Base-by-base conservation (phyloP, 306 rosid species). In the Medicago ruthenica region DNA sequence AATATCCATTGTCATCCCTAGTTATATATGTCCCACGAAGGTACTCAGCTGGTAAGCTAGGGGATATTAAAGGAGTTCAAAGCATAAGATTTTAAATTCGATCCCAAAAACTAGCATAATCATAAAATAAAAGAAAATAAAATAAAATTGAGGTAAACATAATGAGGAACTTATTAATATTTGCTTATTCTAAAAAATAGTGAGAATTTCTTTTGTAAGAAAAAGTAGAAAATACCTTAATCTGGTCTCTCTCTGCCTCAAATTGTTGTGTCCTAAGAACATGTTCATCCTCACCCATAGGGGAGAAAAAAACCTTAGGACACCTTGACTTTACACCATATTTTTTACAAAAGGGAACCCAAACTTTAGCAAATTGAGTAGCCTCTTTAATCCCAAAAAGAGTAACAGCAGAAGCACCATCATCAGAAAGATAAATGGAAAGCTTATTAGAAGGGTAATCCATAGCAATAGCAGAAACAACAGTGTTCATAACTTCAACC, bases 331-430 rank as follows among this genome's bases (percentile, higher is more conserved):
- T 83, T 5, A 87, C 53, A 5, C 77, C 81, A 76, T 79, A 79
- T 20, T 65, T 84, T 16, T 20, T 87, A 24, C 90, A 87, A 11
- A 82, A 84, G 4, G 88, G 90, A 4, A 84, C 44, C 90, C 90
- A 84, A 0, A 13, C 31, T 22, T 73, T 82, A 0, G 90, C 83
- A 67, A 87, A 87, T 6, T 59, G 16, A 64, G 44, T 53, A 6
- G 88, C 88, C 71, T 84, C 85, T 42, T 20, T 67, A 0, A 84
- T 24, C 0, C 73, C 86, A 37, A 73, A 79, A 0, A 59, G 45
- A 0, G 88, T 87, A 0, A 80, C 21, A 1, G 79, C 59, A 1
- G 78, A 66, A 0, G 69, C 86, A 0, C 88, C 90, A 3, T 87
- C 88, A 7, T 87, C 90, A 0, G 88, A 84, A 3, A 87, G 86